These are phyloP conservation scores for Fusarium proliferatum DNA, from an alignment of 2,329 filamentous ascomycete genomes.

Conservation along the genomic window DNA sequence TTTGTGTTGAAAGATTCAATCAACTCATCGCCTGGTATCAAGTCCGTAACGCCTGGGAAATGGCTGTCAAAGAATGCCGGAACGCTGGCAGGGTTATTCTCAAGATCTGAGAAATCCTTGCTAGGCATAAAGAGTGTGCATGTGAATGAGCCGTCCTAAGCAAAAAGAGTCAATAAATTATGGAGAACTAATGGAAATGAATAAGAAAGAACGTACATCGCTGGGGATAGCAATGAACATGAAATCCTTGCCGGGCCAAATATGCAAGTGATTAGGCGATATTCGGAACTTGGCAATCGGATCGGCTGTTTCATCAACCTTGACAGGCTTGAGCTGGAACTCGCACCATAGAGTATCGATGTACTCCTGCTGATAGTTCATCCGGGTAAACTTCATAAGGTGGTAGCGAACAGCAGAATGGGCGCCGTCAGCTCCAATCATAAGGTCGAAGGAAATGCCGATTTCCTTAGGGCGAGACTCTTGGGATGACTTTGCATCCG, in stretches of 20 bases:
- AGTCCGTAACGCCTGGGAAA: conserved; percentile 85
- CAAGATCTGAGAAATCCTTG: conserved; percentile 74
- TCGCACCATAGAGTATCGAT: conserved; percentile 98
- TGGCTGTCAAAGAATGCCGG: conserved; percentile 81
- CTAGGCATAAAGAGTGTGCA: conserved; percentile 92
- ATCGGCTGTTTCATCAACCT: conserved; percentile 44
- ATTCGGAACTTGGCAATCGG: conserved; percentile 73
- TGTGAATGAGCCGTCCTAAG: conserved; percentile 89
- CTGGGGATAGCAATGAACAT: conserved; percentile 99
- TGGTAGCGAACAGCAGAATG: conserved; percentile 93
- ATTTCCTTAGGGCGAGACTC: conserved; percentile 73
- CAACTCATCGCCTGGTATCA: conserved; percentile 76
- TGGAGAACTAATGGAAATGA: not conserved
- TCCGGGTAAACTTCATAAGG: conserved; percentile 92
- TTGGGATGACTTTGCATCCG: conserved; percentile 49
- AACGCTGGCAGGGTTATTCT: conserved; percentile 68
- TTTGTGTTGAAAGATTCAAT: conserved; percentile 81
- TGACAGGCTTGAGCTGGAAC: conserved; percentile 77
- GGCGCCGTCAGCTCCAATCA: conserved; percentile 95
- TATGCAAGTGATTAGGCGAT: conserved; percentile 93
- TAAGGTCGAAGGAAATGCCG: conserved; percentile 87
- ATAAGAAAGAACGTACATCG: conserved; percentile 55
- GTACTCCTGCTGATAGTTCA: conserved; percentile 94
- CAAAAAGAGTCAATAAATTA: conserved; percentile 12
- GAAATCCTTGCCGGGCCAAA: conserved; percentile 92